Conservation (phyloP, 2,329 filamentous ascomycete species). For the Rhynchosporium secalis region DNA sequence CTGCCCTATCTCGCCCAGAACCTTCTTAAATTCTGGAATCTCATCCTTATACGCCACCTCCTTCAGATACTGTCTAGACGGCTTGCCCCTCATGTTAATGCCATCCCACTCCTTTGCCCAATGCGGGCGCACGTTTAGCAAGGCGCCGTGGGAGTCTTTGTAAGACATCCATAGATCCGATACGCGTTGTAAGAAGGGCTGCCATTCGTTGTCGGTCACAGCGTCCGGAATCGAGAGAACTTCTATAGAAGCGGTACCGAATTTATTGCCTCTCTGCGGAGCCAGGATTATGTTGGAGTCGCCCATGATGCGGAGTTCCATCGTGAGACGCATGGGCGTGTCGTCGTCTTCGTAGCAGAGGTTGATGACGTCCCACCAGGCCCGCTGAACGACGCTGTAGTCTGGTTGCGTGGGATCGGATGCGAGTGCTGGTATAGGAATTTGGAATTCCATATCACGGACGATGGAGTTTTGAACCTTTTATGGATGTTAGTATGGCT, state of each 20-base stretch:
- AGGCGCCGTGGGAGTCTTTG: constrained; percentile 34
- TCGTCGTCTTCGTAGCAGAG: constrained; percentile 44
- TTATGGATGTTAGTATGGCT: neutral
- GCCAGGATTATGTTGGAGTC: constrained; percentile 47
- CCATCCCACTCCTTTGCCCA: constrained; percentile 49
- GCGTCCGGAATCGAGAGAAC: constrained; percentile 46
- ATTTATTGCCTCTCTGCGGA: constrained; percentile 45
- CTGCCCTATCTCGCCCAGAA: constrained; percentile 42
- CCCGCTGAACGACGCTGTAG: constrained; percentile 45
- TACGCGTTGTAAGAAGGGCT: constrained; percentile 45
- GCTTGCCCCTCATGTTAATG: constrained; percentile 39
- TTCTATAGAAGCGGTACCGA: constrained; percentile 47
- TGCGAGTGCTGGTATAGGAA: constrained; percentile 44
- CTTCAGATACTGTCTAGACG: constrained; percentile 41
- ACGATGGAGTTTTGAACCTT: constrained; percentile 48
- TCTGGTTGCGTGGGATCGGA: constrained; percentile 41
- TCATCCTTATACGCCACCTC: constrained; percentile 44
- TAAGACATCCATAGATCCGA: constrained; percentile 46
- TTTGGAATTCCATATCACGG: constrained; percentile 48
- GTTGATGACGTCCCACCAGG: constrained; percentile 53
- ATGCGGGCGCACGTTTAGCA: constrained; percentile 45
- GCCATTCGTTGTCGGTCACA: constrained; percentile 43
- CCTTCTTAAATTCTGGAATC: constrained; percentile 42
- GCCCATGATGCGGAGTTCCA: constrained; percentile 49
- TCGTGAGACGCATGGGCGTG: constrained; percentile 45